phyloP scores from a whole-genome alignment of 495 filamentous ascomycete genomes.

The Chaetomium cochliodes region DNA sequence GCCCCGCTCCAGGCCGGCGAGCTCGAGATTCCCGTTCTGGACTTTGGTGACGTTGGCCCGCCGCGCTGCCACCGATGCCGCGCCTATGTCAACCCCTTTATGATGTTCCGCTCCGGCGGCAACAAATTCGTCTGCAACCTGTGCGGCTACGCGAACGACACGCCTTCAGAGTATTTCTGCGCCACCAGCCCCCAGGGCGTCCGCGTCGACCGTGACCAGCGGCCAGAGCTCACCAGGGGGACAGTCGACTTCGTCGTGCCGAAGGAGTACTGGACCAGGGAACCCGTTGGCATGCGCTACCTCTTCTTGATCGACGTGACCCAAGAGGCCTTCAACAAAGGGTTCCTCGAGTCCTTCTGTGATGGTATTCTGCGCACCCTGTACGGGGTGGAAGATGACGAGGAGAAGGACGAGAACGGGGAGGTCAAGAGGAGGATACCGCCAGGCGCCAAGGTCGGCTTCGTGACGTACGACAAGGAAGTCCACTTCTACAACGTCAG shows the following conservation, averaged over 20 bases:
- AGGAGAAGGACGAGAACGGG: conserved; percentile 54
- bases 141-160: conserved; percentile 96
- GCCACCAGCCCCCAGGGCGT: conserved; percentile 84
- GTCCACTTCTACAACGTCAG: conserved; percentile 97
- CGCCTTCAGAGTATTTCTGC: conserved; percentile 86
- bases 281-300: conserved; percentile 82
- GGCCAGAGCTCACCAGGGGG: conserved; percentile 85
- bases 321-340: conserved; percentile 82
- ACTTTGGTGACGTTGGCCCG: conserved; percentile 90
- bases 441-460: conserved; percentile 80
- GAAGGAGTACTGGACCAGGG: conserved; percentile 98
- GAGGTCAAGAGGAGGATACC: conserved; percentile 67
- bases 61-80: conserved; percentile 91
- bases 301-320: conserved; percentile 92
- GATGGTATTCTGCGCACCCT: conserved; percentile 82
- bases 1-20: conserved; percentile 83
- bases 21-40: conserved; percentile 82
- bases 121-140: conserved; percentile 98
- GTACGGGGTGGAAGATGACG: conserved; percentile 61
- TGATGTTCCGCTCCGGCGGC: conserved; percentile 91
- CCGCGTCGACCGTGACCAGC: conserved; percentile 81
- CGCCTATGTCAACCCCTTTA: conserved; percentile 98
- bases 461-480: conserved; percentile 93
- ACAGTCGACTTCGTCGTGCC: conserved; percentile 96
- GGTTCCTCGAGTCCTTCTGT: conserved; percentile 88